Evolutionary conservation across 2,329 filamentous ascomycete genomes (phyloP).

Genomic region (Pestalotiopsis sp.): DNA sequence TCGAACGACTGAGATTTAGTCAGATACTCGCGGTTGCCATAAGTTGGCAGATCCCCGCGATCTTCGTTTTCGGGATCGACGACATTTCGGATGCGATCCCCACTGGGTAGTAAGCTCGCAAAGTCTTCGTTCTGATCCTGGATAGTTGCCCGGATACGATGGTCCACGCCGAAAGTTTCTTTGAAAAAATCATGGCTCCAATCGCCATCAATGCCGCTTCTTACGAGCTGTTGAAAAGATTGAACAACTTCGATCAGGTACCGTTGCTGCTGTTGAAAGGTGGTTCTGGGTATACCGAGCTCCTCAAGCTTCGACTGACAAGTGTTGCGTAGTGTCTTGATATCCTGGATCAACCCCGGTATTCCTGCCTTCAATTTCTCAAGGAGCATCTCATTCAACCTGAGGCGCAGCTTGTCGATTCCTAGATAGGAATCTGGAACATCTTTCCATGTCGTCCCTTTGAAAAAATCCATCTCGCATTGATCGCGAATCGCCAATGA

Average conservation of each 20-base stretch:
- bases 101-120: constrained; percentile 40
- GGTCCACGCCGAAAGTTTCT: no score
- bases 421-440: constrained; percentile 43
- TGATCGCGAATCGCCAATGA: neutral
- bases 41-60: constrained; percentile 25
- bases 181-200: constrained; percentile 56
- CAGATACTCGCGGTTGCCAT: no score
- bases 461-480: constrained; percentile 40
- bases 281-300: constrained; percentile 52
- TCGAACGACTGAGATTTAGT: constrained; percentile 32
- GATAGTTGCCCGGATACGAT: no score
- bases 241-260: constrained; percentile 50
- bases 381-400: constrained; percentile 54
- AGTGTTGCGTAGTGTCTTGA: constrained; percentile 36
- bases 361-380: constrained; percentile 49
- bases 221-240: constrained; percentile 45
- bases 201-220: constrained; percentile 49
- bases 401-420: constrained; percentile 46
- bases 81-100: constrained; percentile 41
- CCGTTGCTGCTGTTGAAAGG: constrained; percentile 46
- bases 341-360: constrained; percentile 45
- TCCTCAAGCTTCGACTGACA: constrained; percentile 41
- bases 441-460: constrained; percentile 38
- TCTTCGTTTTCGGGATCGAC: constrained; percentile 16
- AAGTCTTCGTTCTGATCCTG: constrained; percentile 42